Conservation (phyloP, 2,329 filamentous ascomycete species). For the Graphilbum fragrans region DNA sequence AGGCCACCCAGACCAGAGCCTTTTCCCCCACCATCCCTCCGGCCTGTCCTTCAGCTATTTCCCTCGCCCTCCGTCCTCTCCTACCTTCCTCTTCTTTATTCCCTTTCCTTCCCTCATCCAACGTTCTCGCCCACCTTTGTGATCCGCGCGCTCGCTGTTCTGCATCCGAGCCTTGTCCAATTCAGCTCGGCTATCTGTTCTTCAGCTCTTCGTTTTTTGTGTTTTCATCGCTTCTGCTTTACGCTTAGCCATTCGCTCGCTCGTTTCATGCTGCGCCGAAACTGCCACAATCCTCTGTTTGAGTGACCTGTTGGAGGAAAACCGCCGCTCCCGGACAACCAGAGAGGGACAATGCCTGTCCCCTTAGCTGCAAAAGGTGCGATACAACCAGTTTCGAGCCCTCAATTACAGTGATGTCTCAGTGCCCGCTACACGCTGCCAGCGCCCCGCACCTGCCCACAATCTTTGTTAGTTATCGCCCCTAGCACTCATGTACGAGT, state of each 20-base stretch:
- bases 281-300: neutral
- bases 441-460: neutral
- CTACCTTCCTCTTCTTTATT: neutral
- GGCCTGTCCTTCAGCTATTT: neutral
- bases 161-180: neutral
- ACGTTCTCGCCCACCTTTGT: too few relatives aligned
- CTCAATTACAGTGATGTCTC: too few relatives aligned
- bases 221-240: neutral
- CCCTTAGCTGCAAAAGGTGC: constrained; percentile 25
- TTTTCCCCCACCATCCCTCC: too few relatives aligned
- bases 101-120: neutral
- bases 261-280: neutral
- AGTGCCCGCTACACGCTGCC: neutral
- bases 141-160: too few relatives aligned
- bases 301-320: neutral
- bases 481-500: neutral
- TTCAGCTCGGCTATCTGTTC: neutral
- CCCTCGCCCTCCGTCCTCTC: neutral
- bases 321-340: neutral
- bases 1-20: neutral
- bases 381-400: too few relatives aligned
- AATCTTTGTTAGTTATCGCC: neutral
- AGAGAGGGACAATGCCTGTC: constrained; percentile 19
- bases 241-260: neutral
- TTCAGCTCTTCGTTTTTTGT: neutral